phyloP scores from a whole-genome alignment of 306 rosid species.

The Delonix regia region DNA sequence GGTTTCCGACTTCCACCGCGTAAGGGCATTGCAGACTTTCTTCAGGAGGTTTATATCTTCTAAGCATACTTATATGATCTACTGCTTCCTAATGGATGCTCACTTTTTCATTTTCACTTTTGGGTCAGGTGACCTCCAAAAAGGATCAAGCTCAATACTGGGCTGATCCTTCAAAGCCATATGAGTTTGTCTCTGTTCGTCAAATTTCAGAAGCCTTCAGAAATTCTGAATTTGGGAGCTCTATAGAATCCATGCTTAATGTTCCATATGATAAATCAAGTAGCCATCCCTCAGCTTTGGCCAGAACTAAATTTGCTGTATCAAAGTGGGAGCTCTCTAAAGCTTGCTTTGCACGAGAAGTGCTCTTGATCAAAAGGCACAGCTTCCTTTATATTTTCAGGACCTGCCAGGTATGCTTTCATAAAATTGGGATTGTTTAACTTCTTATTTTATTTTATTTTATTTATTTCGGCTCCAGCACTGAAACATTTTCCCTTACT shows the following conservation, averaged over 20 bases:
- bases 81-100: slow-evolving; percentile 14
- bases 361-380: slow-evolving; percentile 57
- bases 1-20: slow-evolving; percentile 79
- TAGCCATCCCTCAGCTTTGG: slow-evolving; percentile 67
- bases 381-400: slow-evolving; percentile 79
- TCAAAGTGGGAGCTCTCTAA: slow-evolving; percentile 62
- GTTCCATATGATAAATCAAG: slow-evolving; percentile 61
- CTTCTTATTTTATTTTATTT: neutral
- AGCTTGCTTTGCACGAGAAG: slow-evolving; percentile 75
- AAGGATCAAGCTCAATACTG: slow-evolving; percentile 95
- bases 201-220: slow-evolving; percentile 75
- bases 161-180: slow-evolving; percentile 75
- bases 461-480: neutral
- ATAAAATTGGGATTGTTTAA: neutral
- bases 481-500: no score
- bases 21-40: slow-evolving; percentile 89
- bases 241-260: slow-evolving; percentile 39
- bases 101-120: neutral
- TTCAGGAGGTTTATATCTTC: slow-evolving; percentile 74
- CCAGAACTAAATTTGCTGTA: slow-evolving; percentile 53
- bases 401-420: slow-evolving; percentile 68
- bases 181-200: slow-evolving; percentile 55
- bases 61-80: neutral
- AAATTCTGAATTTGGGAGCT: slow-evolving; percentile 60
- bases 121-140: slow-evolving; percentile 78